phyloP scores from a whole-genome alignment of 805 yeast species.

The Teunomyces kruisii region DNA sequence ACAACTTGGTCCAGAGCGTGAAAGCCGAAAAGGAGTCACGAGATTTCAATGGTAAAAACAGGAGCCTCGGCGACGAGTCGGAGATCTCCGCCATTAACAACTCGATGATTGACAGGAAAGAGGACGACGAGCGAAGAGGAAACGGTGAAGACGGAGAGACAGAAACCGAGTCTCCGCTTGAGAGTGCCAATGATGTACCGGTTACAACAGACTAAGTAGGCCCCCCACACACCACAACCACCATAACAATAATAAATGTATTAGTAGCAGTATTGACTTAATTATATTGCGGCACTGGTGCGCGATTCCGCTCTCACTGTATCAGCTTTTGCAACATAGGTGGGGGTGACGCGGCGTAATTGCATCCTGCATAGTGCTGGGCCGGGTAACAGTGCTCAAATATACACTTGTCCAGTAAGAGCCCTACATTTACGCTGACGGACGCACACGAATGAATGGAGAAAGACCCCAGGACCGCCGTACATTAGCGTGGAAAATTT shows the following conservation, averaged over 20 bases:
- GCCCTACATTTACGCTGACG: slow-evolving; percentile 4
- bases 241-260: slow-evolving; percentile 3
- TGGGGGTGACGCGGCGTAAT: neutral
- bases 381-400: slow-evolving; percentile 8
- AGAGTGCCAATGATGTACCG: slow-evolving; percentile 8
- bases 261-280: neutral
- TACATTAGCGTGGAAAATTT: neutral
- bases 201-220: slow-evolving; percentile 10
- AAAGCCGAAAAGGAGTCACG: slow-evolving; percentile 27
- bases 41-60: neutral
- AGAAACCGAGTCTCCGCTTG: slow-evolving; percentile 2
- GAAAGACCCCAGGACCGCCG: slow-evolving; percentile 1
- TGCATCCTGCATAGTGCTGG: neutral
- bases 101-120: slow-evolving; percentile 8
- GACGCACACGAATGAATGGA: slow-evolving; percentile 2
- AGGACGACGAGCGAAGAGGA: slow-evolving; percentile 5
- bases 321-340: neutral
- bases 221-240: too few relatives aligned
- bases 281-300: neutral
- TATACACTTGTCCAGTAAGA: slow-evolving; percentile 3
- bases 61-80: slow-evolving; percentile 8
- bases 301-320: neutral
- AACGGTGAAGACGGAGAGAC: neutral
- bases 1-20: slow-evolving; percentile 31
- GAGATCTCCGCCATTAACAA: slow-evolving; percentile 11